Conservation (phyloP, 164 flowering plant genomes). For the Protea cynaroides region DNA sequence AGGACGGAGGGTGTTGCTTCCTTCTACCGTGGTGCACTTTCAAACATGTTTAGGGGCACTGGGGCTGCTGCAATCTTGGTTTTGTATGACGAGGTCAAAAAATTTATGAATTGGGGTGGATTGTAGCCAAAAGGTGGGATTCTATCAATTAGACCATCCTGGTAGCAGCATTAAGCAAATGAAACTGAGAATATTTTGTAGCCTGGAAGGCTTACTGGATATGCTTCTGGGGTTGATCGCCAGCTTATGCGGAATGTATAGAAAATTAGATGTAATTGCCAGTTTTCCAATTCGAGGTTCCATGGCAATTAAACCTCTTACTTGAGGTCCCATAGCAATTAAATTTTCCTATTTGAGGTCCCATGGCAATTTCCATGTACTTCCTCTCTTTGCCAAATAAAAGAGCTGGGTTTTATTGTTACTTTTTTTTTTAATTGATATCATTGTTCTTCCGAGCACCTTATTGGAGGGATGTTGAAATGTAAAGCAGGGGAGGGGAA, state of each 20-base stretch:
- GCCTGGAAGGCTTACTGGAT: neutral
- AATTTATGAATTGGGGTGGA: constrained; percentile 65
- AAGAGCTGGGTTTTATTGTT: constrained; percentile 4
- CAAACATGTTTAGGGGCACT: constrained; percentile 88
- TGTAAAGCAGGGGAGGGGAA: too few species aligned
- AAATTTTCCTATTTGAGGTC: too few species aligned
- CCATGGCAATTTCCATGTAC: neutral
- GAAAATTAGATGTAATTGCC: constrained; percentile 6
- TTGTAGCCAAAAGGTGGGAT: constrained; percentile 19
- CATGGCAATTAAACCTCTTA: neutral
- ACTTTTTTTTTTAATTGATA: neutral
- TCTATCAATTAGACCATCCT: neutral
- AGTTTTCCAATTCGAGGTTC: constrained; percentile 3
- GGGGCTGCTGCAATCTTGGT: constrained; percentile 96
- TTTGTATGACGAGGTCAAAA: constrained; percentile 84
- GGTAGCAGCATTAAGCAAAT: constrained; percentile 1
- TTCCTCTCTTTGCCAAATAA: neutral
- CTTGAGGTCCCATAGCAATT: neutral
- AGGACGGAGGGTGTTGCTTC: constrained; percentile 61
- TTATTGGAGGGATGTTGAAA: too few species aligned
- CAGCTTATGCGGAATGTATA: constrained; percentile 5
- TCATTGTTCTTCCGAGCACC: too few species aligned
- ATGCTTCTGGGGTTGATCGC: neutral
- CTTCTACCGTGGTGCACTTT: constrained; percentile 86
- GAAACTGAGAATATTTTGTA: neutral